phyloP scores from a whole-genome alignment of 768 basidiomycete species.

The Phanerochaete carnosa region DNA sequence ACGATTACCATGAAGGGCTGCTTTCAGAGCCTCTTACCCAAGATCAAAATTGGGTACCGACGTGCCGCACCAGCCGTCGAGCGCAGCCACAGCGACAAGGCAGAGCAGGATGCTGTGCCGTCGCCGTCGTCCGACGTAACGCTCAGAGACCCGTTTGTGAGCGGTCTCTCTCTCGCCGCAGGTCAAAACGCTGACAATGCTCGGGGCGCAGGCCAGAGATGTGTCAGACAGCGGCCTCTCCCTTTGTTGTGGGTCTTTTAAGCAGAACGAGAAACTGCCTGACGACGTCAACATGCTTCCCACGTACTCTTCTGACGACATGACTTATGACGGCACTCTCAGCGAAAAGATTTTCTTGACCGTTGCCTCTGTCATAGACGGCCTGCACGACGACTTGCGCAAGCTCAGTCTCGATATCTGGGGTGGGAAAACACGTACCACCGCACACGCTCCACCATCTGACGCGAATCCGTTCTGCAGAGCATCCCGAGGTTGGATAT shows the following conservation, averaged over 20 bases:
- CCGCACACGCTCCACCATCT: not conserved
- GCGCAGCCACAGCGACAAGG: not conserved
- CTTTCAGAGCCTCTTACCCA: not conserved
- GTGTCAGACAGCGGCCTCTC: not conserved
- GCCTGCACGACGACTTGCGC: conserved; percentile 50
- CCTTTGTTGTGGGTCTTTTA: not conserved
- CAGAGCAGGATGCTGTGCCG: not conserved
- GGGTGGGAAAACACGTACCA: conserved; percentile 38
- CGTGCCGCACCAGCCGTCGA: not conserved
- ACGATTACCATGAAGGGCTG: not conserved
- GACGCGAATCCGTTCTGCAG: conserved; percentile 7
- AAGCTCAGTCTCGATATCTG: conserved; percentile 70
- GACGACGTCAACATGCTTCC: conserved; percentile 14
- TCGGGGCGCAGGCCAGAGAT: not conserved
- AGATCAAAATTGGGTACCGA: not conserved
- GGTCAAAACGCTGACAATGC: not conserved
- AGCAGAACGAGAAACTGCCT: not conserved
- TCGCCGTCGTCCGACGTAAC: not conserved
- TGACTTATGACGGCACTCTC: conserved; percentile 3
- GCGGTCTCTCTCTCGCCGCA: not conserved
- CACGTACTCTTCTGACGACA: conserved; percentile 17
- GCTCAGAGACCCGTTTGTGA: not conserved
- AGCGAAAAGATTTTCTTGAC: conserved; percentile 42
- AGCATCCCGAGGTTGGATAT: conserved; percentile 33
- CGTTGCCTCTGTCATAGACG: conserved; percentile 52